Base-by-base conservation (phyloP, 2,329 filamentous ascomycete species). In the Xylariaceae sp. region DNA sequence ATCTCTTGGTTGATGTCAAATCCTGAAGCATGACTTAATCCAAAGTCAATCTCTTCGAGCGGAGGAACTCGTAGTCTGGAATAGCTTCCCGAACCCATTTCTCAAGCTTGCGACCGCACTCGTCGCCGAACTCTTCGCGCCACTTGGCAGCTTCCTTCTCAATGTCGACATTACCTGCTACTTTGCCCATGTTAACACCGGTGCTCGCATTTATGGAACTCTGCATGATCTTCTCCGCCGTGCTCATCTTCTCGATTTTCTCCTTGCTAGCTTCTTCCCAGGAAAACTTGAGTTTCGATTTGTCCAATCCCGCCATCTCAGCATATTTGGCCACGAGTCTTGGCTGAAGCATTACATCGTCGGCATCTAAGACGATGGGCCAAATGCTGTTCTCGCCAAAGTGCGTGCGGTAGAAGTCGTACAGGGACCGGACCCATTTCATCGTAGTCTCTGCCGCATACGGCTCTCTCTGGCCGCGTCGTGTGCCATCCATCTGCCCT, bases 71-170 rank as follows among this genome's bases (percentile, higher is more conserved):
- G n/a, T 45, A 45, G n/a, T 45, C 42, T 3, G 42, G 42, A 17
- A 45, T 40, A 19, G 45, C 45, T 12, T 47, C 45, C 18, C 45
- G 14, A 9, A 47, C 45, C 45, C 33, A 47, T 28, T 41, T 39
- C 45, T 47, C 45, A 6, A 47, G 36, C 33, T 47, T 47, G 6
- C 7, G 12, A 13, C 45, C 45, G 3, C 34, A 10, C 18, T 39
- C 45, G 9, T 47, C 45, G n/a, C 45, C 45, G n/a, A 47, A 47
- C 45, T 47, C 45, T 14, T 7, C 34, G 5, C 34, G 17, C 45
- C 45, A 47, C 34, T 47, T 47, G 3, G 6, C 18, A 10, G 45
- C 45, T 36, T 47, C 45, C 9, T 14, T 36, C 14, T 47, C 45
- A 5, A 47, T 12, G 34, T 47, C 19, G 9, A 40, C 16, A 12